Conservation (phyloP, 495 filamentous ascomycete genomes). For the Aspergillus incahuasiensis region DNA sequence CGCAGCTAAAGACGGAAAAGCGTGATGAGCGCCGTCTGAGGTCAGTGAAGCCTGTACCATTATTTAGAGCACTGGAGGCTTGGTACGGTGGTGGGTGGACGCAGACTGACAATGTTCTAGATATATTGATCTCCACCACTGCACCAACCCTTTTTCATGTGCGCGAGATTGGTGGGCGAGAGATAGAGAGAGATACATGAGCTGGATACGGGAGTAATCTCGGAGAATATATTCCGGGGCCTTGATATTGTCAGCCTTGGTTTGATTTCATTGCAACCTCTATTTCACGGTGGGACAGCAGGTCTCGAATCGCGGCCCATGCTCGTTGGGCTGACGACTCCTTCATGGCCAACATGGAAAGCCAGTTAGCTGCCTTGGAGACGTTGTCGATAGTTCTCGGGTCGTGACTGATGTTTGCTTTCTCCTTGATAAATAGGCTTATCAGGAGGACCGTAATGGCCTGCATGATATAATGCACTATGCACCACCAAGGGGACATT, state of each 20-base stretch:
- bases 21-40: not conserved
- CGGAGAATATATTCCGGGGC: not conserved
- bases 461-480: conserved; percentile 57
- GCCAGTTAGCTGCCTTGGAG: conserved; percentile 41
- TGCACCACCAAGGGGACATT: conserved; percentile 52
- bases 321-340: conserved; percentile 44
- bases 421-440: conserved; percentile 42
- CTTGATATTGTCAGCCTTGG: conserved; percentile 2
- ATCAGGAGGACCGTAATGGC: conserved; percentile 49
- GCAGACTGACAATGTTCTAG: not conserved
- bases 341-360: conserved; percentile 36
- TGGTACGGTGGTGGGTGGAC: not conserved
- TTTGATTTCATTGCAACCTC: not conserved
- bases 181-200: conserved; percentile 6
- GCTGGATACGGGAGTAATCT: not conserved
- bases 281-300: conserved; percentile 15
- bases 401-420: conserved; percentile 36
- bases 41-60: not conserved
- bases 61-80: not conserved
- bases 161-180: not conserved
- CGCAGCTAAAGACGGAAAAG: no score
- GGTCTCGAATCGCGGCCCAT: conserved; percentile 35
- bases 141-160: not conserved
- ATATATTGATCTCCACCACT: not conserved
- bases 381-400: conserved; percentile 32